Base-by-base conservation (phyloP, 306 rosid species). In the Adenanthera pavonina region DNA sequence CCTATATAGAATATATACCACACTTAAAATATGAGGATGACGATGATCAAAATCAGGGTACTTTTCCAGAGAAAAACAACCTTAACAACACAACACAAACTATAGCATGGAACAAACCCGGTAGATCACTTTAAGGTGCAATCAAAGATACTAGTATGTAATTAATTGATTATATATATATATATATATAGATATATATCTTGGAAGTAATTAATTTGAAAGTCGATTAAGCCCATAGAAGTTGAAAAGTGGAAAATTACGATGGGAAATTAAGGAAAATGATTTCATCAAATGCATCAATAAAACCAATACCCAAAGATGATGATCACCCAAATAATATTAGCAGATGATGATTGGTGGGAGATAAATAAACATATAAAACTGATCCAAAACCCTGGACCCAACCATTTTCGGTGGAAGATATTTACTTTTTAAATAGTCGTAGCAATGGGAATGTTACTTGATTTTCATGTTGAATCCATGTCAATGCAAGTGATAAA, bases 1-100 rank as follows among this genome's bases (percentile, higher is more conserved):
- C 90, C 90, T 87, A 59, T 0, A 10, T 34, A 25, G n/a, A 54
- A 17, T 54, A 56, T 17, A 19, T 20, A 46, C 48, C 70, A 10
- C 30, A n/a, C 35, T 34, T 66, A 3, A 36, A 59, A 34, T 19
- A 13, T 51, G 62, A 15, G 20, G 41, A 71, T 10, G 15, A 25
- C 8, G 13, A 3, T 8, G 12, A 10, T 3, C 19, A 44, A 60
- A 34, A 15, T 5, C 36, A 7, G 38, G 13, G 35, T 3, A 53
- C 59, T 53, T 15, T 25, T 25, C 30, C 30, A 25, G 30, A 25
- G 30, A 25, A 25, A 25, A 25, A 25, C 30, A 25, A 25, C 30
- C 30, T 25, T 25, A 25, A 25, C 30, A 25, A 25, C 30, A 25
- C 30, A 1, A 2, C n/a, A 15, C 25, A 20, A 56, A 49, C 54